Base-by-base conservation (phyloP, 176 grass and related monocot species). In the Alopecurus myosuroides region DNA sequence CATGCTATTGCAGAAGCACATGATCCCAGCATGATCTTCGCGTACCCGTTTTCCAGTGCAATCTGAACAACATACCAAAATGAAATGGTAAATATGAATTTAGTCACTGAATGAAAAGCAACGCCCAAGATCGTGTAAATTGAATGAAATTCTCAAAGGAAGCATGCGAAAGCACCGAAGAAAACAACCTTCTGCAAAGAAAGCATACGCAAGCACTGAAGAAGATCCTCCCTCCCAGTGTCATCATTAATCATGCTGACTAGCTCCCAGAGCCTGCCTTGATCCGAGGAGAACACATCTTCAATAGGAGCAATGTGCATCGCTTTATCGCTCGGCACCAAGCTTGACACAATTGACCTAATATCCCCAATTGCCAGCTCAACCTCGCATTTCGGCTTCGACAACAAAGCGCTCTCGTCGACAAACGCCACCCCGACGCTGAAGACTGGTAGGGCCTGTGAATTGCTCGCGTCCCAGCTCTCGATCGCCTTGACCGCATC, bases 381-480 rank as follows among this genome's bases (percentile, higher is more conserved):
- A 25, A 77, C 77, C 50, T 94, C 87, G 0, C 79, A 3, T 13
- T 81, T 53, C 0, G 74, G 64, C 11, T 66, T 83, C 2, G 1
- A 39, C 37, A 42, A 91, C 29, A 94, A 23, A 44, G 36, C 4
- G 6, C 89, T 89, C 52, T 99, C 91, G n/a, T 99, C 56, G 0
- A 99, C 71, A 58, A 94, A 99, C 2, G 90, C 93, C 75, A 94
- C 91, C 6, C 91, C 90, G 1, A 99, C 45, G 0, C 81, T 36
- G 5, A 99, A 99, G 61, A 78, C 91, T 0, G 93, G 97, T 11
- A 92, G 86, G 15, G 97, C 87, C 80, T 99, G 91, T 2, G 86
- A 92, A 61, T 94, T 96, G 79, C 94, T 99, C 3, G 94, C 90
- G 81, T 96, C 91, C 97, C 90, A 96, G 81, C 78, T 94, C 11